phyloP scores from a whole-genome alignment of 768 basidiomycete genomes.

The Pleurotus salmoneostramineus region DNA sequence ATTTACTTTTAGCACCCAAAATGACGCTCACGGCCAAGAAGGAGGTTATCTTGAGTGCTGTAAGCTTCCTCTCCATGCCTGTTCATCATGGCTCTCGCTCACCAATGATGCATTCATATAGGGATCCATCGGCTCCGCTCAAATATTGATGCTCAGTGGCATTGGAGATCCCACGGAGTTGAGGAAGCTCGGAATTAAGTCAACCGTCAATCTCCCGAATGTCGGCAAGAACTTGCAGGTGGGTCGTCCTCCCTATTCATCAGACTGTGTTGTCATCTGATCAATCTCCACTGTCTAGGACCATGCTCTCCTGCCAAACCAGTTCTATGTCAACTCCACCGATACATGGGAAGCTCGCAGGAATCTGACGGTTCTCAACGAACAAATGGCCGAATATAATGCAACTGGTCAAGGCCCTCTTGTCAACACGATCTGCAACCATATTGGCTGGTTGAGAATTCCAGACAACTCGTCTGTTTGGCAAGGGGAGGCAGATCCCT shows the following conservation, averaged over 20 bases:
- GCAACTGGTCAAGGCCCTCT: constrained; percentile 20
- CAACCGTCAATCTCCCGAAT: not conserved
- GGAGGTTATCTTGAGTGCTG: not conserved
- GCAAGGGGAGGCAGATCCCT: constrained; percentile 20
- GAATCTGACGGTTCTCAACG: constrained; percentile 10
- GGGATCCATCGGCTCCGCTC: not conserved
- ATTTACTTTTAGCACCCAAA: not conserved
- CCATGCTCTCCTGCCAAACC: not conserved
- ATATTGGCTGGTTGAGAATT: constrained; percentile 24
- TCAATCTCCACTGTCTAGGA: no score
- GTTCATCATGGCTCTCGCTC: not conserved
- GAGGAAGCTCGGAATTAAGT: not conserved
- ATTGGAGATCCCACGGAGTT: not conserved
- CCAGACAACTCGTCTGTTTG: constrained; percentile 14
- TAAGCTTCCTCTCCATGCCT: not conserved
- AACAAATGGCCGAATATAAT: constrained; percentile 16
- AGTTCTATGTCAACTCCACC: constrained; percentile 18
- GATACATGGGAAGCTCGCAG: constrained; percentile 15
- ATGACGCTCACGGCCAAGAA: not conserved
- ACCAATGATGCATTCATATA: not conserved
- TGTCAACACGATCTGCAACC: constrained; percentile 15
- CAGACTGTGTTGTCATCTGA: no score
- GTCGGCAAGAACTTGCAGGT: constrained; percentile 1
- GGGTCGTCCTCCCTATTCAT: not conserved
- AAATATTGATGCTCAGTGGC: not conserved